Conservation (phyloP, 2,329 filamentous ascomycete species). For the Trichoderma sp. region DNA sequence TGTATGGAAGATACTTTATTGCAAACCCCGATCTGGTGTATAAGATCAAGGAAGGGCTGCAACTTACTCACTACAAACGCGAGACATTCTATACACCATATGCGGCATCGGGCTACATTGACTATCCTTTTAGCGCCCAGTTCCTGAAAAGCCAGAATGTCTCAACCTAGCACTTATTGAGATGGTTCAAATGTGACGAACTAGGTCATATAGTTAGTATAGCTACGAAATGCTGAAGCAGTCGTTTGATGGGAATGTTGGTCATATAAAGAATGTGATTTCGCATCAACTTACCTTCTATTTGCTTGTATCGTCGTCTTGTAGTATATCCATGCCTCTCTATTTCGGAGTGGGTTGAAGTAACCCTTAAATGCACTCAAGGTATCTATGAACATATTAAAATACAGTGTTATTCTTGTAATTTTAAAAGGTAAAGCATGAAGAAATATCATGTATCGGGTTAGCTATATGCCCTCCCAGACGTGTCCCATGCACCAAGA, state of each 20-base stretch:
- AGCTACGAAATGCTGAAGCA: neutral
- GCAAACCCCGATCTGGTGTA: conserved; percentile 34
- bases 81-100: conserved; percentile 29
- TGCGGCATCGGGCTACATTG: conserved; percentile 18
- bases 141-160: neutral
- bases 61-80: conserved; percentile 29
- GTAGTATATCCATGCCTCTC: neutral
- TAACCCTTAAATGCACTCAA: neutral
- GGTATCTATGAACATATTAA: no score
- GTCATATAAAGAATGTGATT: neutral
- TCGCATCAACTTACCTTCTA: neutral
- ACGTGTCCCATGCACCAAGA: neutral
- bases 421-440: no score
- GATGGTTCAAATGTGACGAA: neutral
- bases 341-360: neutral
- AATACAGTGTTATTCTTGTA: no score
- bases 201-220: neutral
- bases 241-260: neutral
- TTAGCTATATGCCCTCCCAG: neutral
- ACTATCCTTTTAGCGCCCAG: conserved; percentile 18
- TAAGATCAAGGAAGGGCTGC: conserved; percentile 27
- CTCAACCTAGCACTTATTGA: neutral
- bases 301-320: neutral
- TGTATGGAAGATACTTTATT: conserved; percentile 32
- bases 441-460: neutral